phyloP scores from a whole-genome alignment of 192 early-diverging fungal genomes.

The Linnemannia elongata region DNA sequence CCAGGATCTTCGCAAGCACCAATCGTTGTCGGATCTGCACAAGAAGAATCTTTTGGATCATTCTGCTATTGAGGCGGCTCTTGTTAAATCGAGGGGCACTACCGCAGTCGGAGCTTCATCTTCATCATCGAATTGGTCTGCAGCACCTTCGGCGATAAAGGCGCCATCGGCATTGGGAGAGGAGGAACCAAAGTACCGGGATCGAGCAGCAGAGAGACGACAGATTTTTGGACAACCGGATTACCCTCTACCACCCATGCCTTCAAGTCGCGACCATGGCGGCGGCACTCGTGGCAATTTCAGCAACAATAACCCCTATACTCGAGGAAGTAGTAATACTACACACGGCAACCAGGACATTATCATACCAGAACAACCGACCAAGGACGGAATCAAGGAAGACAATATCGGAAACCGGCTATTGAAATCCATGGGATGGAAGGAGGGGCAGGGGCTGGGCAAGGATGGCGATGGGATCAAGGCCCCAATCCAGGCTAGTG shows the following conservation, averaged over 20 bases:
- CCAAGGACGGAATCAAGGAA: conserved; percentile 62
- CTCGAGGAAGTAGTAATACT: neutral
- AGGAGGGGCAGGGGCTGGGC: conserved; percentile 74
- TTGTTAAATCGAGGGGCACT: conserved; percentile 35
- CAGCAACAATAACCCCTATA: neutral
- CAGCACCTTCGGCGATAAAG: neutral
- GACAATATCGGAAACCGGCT: conserved; percentile 74
- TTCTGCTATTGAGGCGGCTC: conserved; percentile 17
- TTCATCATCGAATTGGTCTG: neutral
- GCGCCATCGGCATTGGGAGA: conserved; percentile 3
- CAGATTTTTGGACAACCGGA: conserved; percentile 71
- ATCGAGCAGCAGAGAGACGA: conserved; percentile 75
- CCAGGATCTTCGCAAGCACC: conserved; percentile 67
- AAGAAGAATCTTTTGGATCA: conserved; percentile 59
- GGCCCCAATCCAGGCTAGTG: conserved; percentile 61
- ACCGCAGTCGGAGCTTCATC: neutral
- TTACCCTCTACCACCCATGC: conserved; percentile 44
- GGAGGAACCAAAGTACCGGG: conserved; percentile 64
- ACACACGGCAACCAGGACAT: conserved; percentile 6
- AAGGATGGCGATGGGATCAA: conserved; percentile 61
- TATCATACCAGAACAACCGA: conserved; percentile 57
- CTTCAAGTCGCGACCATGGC: conserved; percentile 20
- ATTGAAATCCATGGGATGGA: conserved; percentile 79
- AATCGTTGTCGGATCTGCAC: conserved; percentile 69
- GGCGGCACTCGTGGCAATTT: conserved; percentile 7